These are phyloP conservation scores for Alternaria sp. DNA, from an alignment of 2,329 filamentous ascomycete species.

Conservation along the genomic window DNA sequence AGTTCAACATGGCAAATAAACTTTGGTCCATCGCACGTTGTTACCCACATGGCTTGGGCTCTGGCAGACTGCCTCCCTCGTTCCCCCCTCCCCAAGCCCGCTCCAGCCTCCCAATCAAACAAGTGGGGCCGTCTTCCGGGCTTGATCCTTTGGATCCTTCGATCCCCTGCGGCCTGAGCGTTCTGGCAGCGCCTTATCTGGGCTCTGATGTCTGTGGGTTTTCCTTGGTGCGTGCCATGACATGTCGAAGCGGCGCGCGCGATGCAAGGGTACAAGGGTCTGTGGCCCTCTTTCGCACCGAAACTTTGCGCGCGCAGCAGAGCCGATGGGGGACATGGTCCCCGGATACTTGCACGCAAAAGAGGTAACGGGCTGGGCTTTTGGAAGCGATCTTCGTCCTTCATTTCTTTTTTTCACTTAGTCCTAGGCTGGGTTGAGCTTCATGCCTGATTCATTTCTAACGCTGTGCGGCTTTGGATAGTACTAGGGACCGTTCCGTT, in stretches of 20 bases:
- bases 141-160: neutral
- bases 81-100: slow-evolving; percentile 3
- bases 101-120: slow-evolving; percentile 11
- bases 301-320: neutral
- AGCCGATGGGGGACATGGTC: neutral
- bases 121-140: slow-evolving; percentile 2
- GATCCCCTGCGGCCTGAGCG: slow-evolving; percentile 3
- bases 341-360: neutral
- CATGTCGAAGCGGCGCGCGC: neutral
- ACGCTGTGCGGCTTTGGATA: neutral
- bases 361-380: neutral
- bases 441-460: slow-evolving; percentile 1
- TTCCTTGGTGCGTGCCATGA: neutral
- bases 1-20: neutral
- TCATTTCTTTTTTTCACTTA: slow-evolving; percentile 3
- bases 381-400: neutral
- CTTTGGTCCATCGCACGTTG: neutral
- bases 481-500: neutral
- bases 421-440: neutral
- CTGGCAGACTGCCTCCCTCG: neutral
- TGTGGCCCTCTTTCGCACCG: neutral
- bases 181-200: neutral
- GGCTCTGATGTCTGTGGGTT: neutral
- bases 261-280: neutral
- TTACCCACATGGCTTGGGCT: slow-evolving; percentile 2